A percentile compares a stretch with the other conserved stretches of the same genome.
Conservation (phyloP, 768 basidiomycete species). For the Tricholoma saponaceum region DNA sequence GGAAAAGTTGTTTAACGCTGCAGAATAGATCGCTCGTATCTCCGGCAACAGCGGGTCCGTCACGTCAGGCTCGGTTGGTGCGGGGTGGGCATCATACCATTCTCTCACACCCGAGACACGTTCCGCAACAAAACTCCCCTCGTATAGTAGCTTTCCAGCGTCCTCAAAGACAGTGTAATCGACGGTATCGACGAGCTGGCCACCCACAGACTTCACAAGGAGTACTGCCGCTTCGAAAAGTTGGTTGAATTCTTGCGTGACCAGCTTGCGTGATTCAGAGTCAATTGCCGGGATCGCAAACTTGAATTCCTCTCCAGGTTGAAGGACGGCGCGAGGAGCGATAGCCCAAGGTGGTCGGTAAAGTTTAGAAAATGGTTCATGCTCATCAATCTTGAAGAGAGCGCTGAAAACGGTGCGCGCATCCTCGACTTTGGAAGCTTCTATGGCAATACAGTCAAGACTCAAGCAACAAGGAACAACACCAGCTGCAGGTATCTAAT, state of each 20-base stretch:
- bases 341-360: neutral
- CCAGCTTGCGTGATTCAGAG: neutral
- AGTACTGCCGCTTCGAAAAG: neutral
- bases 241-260: neutral
- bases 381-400: neutral
- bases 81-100: neutral
- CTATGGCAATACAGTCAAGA: neutral
- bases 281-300: neutral
- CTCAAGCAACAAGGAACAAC: neutral
- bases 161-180: neutral
- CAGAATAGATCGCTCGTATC: neutral
- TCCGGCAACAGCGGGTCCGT: neutral
- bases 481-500: neutral
- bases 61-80: neutral
- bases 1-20: neutral
- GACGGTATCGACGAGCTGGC: neutral
- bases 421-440: conserved; percentile 1
- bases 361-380: neutral
- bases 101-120: neutral
- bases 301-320: neutral
- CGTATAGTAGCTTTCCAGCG: neutral
- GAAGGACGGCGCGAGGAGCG: neutral
- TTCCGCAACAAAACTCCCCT: neutral
- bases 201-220: neutral
- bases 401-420: neutral